These are phyloP conservation scores for Emmonsia crescens DNA, from an alignment of 2,329 filamentous ascomycete species.

Conservation along the genomic window DNA sequence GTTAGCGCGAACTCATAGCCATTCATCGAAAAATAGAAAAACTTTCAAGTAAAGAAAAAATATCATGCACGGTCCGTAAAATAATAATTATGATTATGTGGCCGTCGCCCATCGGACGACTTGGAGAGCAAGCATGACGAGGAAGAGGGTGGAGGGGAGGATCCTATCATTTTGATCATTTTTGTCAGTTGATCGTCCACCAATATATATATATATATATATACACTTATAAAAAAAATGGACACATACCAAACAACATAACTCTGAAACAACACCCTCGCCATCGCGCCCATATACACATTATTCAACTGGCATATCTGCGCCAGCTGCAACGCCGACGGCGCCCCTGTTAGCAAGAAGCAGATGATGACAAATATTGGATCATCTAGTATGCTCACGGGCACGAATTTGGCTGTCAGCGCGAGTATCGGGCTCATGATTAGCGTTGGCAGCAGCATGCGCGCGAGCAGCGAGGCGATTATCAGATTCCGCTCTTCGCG, in stretches of 20 bases:
- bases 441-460: slow-evolving; percentile 84
- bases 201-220: too few relatives aligned
- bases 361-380: slow-evolving; percentile 97
- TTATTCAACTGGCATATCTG: slow-evolving; percentile 98
- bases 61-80: too few relatives aligned
- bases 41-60: background rate
- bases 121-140: slow-evolving; percentile 86
- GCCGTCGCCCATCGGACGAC: slow-evolving; percentile 72
- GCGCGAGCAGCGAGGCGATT: slow-evolving; percentile 70
- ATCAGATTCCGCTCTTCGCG: slow-evolving; percentile 64
- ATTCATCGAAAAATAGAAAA: too few relatives aligned
- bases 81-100: background rate
- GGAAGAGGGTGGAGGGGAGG: slow-evolving; percentile 76
- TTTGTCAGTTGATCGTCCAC: too few relatives aligned
- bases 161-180: slow-evolving; percentile 63
- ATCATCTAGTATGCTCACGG: slow-evolving; percentile 88
- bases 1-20: too few relatives aligned
- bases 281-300: slow-evolving; percentile 92
- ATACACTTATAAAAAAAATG: too few relatives aligned
- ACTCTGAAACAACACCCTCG: slow-evolving; percentile 85
- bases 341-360: slow-evolving; percentile 89
- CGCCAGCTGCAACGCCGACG: slow-evolving; percentile 83
- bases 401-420: slow-evolving; percentile 76
- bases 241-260: slow-evolving; percentile 76
- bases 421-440: slow-evolving; percentile 89